Base-by-base conservation (phyloP, 148 eudicot genomes). In the Rhododendron simsii region DNA sequence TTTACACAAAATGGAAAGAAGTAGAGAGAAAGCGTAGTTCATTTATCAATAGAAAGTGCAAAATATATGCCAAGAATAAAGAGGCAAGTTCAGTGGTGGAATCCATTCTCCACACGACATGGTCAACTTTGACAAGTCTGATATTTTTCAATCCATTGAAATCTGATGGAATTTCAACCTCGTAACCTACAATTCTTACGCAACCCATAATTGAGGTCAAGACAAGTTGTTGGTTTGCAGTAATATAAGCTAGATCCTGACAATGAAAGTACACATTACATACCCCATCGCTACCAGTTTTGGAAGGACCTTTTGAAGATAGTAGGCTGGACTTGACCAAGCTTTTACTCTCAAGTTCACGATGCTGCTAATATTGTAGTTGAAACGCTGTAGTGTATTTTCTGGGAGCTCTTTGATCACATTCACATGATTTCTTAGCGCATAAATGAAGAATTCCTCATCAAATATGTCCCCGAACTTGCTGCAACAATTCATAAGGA, bases 381-480 rank as follows among this genome's bases (percentile, higher is more conserved):
- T 96, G 86, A 93, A 97, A n/a, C 88, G 92, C 89, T 84, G 85
- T 28, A 97, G 93, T 59, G 93, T 85, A 87, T 95, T 94, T 83
- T 95, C 95, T 8, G 99, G 98, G 81, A 97, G 98, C 84, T 93
- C 89, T 90, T 93, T 91, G 84, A 94, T 93, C 83, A 97, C 94
- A 78, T 92, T 92, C 84, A 97, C 99, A 89, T 91, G 96, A 91
- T 92, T 91, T 88, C 94, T 89, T 69, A 97, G 95, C 11, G 98
- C 95, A 90, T 97, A 89, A 39, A 93, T 95, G 92, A 97, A 97
- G 92, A 94, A 94, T 51, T 95, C 96, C 89, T 97, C 98, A 87
- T 97, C 99, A 82, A 97, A 97, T 87, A 97, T 97, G 75, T 96
- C 98, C 61, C 94, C 92, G 18, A 96, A 96, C 86, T 95, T 95